These are phyloP conservation scores for Gnomoniopsis smithogilvyi DNA, from an alignment of 2,329 filamentous ascomycete species.

Conservation along the genomic window DNA sequence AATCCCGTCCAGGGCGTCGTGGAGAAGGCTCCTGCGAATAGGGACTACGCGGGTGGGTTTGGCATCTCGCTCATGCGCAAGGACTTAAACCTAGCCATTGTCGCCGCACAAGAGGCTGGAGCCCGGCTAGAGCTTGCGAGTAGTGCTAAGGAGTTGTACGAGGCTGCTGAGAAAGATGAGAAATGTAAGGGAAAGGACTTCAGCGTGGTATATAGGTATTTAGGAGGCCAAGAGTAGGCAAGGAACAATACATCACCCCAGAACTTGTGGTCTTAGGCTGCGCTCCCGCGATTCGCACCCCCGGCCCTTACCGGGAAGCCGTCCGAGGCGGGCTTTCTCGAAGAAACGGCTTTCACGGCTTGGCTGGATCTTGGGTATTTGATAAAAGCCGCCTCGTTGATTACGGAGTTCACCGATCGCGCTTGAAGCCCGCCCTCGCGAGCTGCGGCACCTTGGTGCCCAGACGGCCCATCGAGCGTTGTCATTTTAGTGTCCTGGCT, in stretches of 20 bases:
- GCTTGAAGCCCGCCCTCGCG: too few species aligned
- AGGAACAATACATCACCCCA: not conserved
- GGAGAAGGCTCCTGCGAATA: slow-evolving; percentile 68
- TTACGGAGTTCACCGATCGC: too few species aligned
- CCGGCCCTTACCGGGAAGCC: too few species aligned
- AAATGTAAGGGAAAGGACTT: slow-evolving; percentile 70
- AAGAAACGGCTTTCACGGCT: too few species aligned
- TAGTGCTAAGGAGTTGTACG: slow-evolving; percentile 65
- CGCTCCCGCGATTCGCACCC: too few species aligned
- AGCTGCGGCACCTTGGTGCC: too few species aligned
- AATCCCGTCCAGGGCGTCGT: slow-evolving; percentile 89
- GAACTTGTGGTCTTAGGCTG: not conserved
- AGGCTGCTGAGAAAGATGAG: slow-evolving; percentile 59
- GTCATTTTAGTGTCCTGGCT: too few species aligned
- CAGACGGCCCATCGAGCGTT: too few species aligned
- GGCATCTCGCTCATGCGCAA: slow-evolving; percentile 78
- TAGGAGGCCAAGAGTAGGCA: slow-evolving; percentile 50
- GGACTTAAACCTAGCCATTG: slow-evolving; percentile 69
- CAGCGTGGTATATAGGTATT: slow-evolving; percentile 74
- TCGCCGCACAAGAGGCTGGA: slow-evolving; percentile 66
- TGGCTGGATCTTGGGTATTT: too few species aligned
- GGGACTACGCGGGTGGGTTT: slow-evolving; percentile 77
- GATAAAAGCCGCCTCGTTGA: too few species aligned
- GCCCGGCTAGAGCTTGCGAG: slow-evolving; percentile 64
- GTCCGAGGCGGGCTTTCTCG: too few species aligned